Evolutionary conservation across 2,329 filamentous ascomycete species (phyloP).

Genomic region (Kalaharituber pfeilii): DNA sequence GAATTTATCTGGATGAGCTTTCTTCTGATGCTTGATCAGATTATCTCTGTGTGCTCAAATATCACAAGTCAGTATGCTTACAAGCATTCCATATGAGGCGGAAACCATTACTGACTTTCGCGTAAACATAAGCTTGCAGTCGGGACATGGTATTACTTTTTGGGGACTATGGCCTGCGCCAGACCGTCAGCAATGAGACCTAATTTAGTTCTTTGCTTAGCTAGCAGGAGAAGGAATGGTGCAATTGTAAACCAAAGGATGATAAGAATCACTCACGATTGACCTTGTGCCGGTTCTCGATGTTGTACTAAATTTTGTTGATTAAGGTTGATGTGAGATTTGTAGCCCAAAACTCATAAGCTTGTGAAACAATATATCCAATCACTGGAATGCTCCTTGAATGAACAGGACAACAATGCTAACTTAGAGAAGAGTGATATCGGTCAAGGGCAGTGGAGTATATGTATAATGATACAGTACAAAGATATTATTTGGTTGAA

Average conservation of each 20-base stretch:
- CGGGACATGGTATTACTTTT: constrained; percentile 8
- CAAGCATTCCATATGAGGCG: neutral
- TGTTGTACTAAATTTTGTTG: constrained; percentile 1
- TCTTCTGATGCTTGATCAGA: constrained; percentile 22
- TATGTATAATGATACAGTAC: neutral
- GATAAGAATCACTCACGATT: neutral
- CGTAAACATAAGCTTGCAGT: constrained; percentile 17
- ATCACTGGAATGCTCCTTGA: neutral
- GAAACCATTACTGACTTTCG: constrained; percentile 8
- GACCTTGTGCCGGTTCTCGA: constrained; percentile 4
- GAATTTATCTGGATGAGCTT: constrained; percentile 17
- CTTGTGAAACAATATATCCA: neutral
- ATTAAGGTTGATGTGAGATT: too few species aligned
- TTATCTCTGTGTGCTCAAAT: constrained; percentile 17
- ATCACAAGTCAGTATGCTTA: neutral
- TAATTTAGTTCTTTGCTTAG: neutral
- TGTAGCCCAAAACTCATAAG: too few species aligned
- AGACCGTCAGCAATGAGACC: neutral
- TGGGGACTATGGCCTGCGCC: neutral
- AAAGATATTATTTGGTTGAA: too few species aligned
- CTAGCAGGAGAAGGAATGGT: neutral
- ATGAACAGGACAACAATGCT: neutral
- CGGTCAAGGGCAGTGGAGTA: neutral
- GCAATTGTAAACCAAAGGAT: neutral
- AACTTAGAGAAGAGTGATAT: too few species aligned